Percentiles rank a stretch among this genome's conserved stretches.
Evolutionary conservation across 352 stramenopile genomes (phyloP).

Genomic region (Lagenidium giganteum): DNA sequence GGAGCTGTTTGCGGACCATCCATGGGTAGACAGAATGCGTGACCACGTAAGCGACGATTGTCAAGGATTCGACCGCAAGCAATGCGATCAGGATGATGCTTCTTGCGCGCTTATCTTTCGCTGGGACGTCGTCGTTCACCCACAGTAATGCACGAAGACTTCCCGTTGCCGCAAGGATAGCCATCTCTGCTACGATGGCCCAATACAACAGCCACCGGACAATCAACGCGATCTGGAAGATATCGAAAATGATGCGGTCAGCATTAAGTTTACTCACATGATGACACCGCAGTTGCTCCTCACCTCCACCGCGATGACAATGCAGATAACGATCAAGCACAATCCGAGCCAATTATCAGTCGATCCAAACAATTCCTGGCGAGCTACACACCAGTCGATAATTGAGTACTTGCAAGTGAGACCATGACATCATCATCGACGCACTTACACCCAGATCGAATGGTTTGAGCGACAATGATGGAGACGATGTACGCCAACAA

Average conservation of each 20-base stretch:
- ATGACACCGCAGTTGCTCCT: too few species aligned
- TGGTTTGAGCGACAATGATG: constrained; percentile 27
- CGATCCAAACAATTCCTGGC: too few species aligned
- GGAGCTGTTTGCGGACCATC: constrained; percentile 39
- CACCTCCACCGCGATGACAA: too few species aligned
- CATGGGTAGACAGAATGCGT: constrained; percentile 65
- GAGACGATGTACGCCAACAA: constrained; percentile 51
- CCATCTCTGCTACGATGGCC: constrained; percentile 43
- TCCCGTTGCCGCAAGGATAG: constrained; percentile 42
- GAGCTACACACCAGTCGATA: too few species aligned
- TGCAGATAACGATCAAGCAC: too few species aligned
- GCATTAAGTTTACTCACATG: too few species aligned
- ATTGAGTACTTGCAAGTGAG: too few species aligned
- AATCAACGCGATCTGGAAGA: constrained; percentile 27
- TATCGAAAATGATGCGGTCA: constrained; percentile 1
- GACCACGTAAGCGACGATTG: constrained; percentile 49
- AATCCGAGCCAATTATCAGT: too few species aligned
- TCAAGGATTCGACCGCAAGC: constrained; percentile 30
- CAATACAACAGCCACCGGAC: constrained; percentile 57
- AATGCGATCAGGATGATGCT: constrained; percentile 23
- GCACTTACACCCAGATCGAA: constrained; percentile 18
- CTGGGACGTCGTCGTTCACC: neutral
- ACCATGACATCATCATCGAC: neutral
- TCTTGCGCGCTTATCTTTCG: constrained; percentile 5
- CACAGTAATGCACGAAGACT: constrained; percentile 4